Evolutionary conservation across 2,329 filamentous ascomycete species (phyloP).

Genomic region (Sclerotinia subarctica): DNA sequence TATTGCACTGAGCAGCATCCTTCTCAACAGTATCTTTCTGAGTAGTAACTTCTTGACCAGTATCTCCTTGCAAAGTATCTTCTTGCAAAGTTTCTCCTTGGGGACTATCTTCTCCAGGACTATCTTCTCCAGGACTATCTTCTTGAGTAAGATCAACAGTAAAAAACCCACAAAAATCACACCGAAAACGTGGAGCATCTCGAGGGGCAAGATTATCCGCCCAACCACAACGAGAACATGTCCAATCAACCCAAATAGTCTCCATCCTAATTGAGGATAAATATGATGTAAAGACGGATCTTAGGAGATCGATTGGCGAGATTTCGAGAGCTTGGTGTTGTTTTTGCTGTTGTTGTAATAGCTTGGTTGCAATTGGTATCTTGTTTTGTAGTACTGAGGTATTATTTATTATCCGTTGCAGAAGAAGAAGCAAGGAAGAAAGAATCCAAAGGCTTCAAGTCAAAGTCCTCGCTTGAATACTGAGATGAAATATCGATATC

Average conservation of each 20-base stretch:
- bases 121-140: too few species aligned
- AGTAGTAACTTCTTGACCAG: neutral
- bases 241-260: neutral
- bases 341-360: neutral
- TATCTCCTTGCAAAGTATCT: neutral
- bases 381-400: too few species aligned
- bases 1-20: neutral
- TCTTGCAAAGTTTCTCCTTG: neutral
- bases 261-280: neutral
- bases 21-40: neutral
- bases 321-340: neutral
- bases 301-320: neutral
- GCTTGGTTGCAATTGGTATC: too few species aligned
- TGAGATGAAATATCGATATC: too few species aligned
- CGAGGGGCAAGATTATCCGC: too few species aligned
- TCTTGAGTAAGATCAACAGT: too few species aligned
- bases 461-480: too few species aligned
- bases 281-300: neutral
- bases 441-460: too few species aligned
- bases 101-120: too few species aligned
- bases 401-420: too few species aligned
- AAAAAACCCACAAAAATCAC: neutral
- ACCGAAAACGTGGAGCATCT: too few species aligned
- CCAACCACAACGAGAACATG: neutral
- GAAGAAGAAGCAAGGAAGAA: too few species aligned